phyloP scores from a whole-genome alignment of 2,329 filamentous ascomycete species.

The Hypoxylon sp. region DNA sequence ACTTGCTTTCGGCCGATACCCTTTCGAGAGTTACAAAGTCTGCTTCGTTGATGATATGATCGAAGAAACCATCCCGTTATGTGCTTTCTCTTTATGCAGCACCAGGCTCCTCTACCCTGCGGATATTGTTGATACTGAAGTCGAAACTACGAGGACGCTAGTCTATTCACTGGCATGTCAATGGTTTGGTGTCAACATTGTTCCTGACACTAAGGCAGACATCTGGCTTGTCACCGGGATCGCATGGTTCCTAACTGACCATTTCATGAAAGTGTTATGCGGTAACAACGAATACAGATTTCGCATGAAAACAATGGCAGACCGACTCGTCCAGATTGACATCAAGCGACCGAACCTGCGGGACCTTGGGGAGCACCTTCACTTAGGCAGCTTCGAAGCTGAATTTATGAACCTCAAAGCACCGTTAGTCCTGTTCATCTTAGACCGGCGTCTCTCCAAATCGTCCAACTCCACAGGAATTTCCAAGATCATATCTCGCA shows the following conservation, averaged over 20 bases:
- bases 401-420: conserved; percentile 94
- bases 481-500: conserved; percentile 84
- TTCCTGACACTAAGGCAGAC: conserved; percentile 83
- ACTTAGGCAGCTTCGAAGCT: conserved; percentile 85
- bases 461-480: conserved; percentile 86
- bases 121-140: conserved; percentile 85
- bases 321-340: conserved; percentile 85
- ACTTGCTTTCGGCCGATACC: conserved; percentile 88
- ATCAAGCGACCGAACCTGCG: conserved; percentile 84
- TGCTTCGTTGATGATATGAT: conserved; percentile 93
- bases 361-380: conserved; percentile 80
- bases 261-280: conserved; percentile 89
- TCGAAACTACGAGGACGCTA: conserved; percentile 82
- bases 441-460: conserved; percentile 92
- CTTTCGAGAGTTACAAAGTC: conserved; percentile 91
- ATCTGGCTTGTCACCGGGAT: conserved; percentile 91
- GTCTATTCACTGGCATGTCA: conserved; percentile 89
- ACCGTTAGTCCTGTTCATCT: conserved; percentile 89
- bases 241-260: conserved; percentile 93
- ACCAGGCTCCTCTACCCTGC: conserved; percentile 86
- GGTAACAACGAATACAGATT: conserved; percentile 96
- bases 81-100: conserved; percentile 89
- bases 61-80: conserved; percentile 79
- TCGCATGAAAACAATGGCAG: conserved; percentile 85
- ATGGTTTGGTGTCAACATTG: conserved; percentile 94